Evolutionary conservation across 1,284 basidiomycete genomes (phyloP).

Genomic region (Caloboletus firmus): DNA sequence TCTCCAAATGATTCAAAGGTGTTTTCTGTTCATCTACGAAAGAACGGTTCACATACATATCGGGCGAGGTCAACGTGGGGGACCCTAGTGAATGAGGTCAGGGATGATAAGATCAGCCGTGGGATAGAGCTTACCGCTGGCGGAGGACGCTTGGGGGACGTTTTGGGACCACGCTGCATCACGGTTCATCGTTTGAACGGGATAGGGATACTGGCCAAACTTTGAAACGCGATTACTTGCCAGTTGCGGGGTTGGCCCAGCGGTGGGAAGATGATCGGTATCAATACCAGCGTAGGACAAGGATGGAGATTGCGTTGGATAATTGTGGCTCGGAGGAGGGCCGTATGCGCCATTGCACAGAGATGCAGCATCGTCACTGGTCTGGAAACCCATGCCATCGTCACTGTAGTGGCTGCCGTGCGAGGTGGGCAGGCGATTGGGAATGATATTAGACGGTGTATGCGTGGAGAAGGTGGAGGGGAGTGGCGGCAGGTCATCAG

Average conservation of each 20-base stretch:
- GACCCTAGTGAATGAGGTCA: conserved; percentile 59
- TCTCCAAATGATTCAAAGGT: conserved; percentile 52
- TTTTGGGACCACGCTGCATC: conserved; percentile 53
- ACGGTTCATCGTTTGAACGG: conserved; percentile 48
- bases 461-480: conserved; percentile 43
- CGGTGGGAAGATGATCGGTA: conserved; percentile 40
- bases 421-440: conserved; percentile 28
- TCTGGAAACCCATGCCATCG: conserved; percentile 44
- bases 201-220: conserved; percentile 57
- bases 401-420: conserved; percentile 42
- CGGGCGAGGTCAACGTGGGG: conserved; percentile 56
- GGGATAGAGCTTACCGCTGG: conserved; percentile 44
- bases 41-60: conserved; percentile 57
- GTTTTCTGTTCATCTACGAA: conserved; percentile 63
- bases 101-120: conserved; percentile 46
- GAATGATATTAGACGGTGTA: conserved; percentile 20
- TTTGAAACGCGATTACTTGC: conserved; percentile 46
- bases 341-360: conserved; percentile 47
- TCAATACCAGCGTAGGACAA: conserved; percentile 45
- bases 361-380: conserved; percentile 44
- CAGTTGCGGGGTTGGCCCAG: conserved; percentile 40
- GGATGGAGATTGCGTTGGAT: conserved; percentile 48
- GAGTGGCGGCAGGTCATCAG: conserved; percentile 57
- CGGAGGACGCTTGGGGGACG: conserved; percentile 45
- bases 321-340: conserved; percentile 39